Evolutionary conservation across 345 rosid genomes (phyloP), one percentile per base, ranked within the genome.

Genomic region (Euphorbia lathyris): DNA sequence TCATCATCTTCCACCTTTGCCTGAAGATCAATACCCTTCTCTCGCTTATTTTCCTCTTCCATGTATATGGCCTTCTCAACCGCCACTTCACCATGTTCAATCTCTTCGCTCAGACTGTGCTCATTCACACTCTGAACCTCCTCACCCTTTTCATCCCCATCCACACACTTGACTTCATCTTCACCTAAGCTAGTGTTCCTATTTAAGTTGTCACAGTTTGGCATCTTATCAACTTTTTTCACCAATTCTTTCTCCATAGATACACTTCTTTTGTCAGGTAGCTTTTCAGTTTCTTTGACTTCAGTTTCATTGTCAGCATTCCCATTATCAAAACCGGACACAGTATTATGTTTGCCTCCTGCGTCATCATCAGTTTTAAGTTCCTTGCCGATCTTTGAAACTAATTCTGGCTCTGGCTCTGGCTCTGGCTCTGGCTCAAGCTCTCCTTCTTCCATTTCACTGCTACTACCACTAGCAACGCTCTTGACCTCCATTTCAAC

Each of bases 371-470:
- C 69, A 53, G 38, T 50, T 9, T 22, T 59, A 40, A 34, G 38
- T 29, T 55, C 68, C 57, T 66, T 30, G 27, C 4, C 75, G 59
- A 26, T 77, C 36, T 63, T 76, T 62, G 74, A 53, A 43, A 52
- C 75, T 23, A 30, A 51, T 65, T 72, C 82, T 47, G 72, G 67
- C 57, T 88, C 96, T 16, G 96, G 98, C 77, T 91, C 93, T 26
- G 91, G 87, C 83, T 94, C 97, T 43, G 73, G 67, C 58, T 88
- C 96, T 16, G 96, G 98, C 77, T 91, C 93, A 27, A 95, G 87
- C 83, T 95, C 97, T 27, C 99, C 99, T 88, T 95, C 97, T 83
- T 95, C 99, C 97, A 90, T 95, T 80, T 95, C 99, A 75, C 99
- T 91, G 45, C 84, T 80, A 65, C 86, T 77, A 45, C 88, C 84